These are phyloP conservation scores for Chamaecyparis obtusa DNA, from an alignment of 75 land plant species.

Conservation along the genomic window DNA sequence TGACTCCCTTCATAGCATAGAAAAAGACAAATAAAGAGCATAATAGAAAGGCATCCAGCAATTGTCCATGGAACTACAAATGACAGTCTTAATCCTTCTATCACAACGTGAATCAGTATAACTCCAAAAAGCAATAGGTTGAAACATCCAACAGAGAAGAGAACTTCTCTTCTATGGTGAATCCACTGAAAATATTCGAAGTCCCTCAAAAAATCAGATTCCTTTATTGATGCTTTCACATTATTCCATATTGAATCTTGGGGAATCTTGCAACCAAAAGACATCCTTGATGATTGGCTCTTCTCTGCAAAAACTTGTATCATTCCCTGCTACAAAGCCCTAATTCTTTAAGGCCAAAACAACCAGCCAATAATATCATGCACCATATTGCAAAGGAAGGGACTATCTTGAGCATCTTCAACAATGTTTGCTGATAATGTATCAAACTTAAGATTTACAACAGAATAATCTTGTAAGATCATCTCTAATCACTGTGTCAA, in stretches of 20 bases:
- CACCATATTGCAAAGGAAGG: background rate
- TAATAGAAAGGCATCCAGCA: background rate
- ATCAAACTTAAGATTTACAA: too few relatives aligned
- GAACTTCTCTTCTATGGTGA: background rate
- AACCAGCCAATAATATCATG: background rate
- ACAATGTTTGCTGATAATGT: too few relatives aligned
- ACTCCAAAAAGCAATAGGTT: background rate
- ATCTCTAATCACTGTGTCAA: too few relatives aligned
- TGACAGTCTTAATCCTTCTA: background rate
- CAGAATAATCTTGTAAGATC: too few relatives aligned
- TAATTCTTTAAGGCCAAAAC: background rate
- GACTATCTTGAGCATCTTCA: too few relatives aligned
- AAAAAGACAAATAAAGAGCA: background rate
- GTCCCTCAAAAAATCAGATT: background rate
- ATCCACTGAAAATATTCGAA: background rate
- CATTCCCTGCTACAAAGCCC: background rate
- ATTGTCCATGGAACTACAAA: constrained; percentile 2
- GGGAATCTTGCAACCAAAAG: background rate
- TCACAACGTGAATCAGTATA: background rate
- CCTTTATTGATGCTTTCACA: background rate
- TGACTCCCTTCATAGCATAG: background rate
- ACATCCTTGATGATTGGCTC: background rate
- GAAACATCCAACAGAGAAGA: constrained; percentile 8
- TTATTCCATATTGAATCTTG: background rate
- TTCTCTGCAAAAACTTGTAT: background rate